These are phyloP conservation scores for Amanita pallidorosea DNA, from an alignment of 768 basidiomycete genomes.

Conservation along the genomic window DNA sequence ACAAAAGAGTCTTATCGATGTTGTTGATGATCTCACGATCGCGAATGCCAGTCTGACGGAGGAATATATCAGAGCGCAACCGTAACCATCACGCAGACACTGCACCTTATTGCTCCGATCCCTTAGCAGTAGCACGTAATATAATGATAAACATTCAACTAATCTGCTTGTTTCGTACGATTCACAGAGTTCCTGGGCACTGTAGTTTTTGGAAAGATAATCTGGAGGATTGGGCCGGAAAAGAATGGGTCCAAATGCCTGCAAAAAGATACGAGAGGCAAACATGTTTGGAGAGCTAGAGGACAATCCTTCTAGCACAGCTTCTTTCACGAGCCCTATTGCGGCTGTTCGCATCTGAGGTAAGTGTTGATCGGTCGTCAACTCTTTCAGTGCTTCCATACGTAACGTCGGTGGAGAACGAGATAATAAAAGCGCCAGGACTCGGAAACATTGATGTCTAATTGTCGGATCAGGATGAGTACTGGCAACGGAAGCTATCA, in stretches of 20 bases:
- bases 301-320: conserved; percentile 39
- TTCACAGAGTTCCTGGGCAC: conserved; percentile 36
- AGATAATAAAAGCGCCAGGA: conserved; percentile 43
- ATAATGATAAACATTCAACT: conserved; percentile 55
- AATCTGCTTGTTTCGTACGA: conserved; percentile 52
- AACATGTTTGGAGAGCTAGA: conserved; percentile 30
- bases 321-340: conserved; percentile 60
- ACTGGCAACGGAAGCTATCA: conserved; percentile 48
- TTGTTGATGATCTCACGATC: conserved; percentile 30
- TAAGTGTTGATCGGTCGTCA: conserved; percentile 36
- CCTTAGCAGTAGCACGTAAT: conserved; percentile 51
- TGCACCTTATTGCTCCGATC: conserved; percentile 47
- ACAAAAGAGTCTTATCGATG: conserved; percentile 33
- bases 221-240: conserved; percentile 48
- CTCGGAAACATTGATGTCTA: conserved; percentile 52
- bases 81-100: background rate
- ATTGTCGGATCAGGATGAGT: conserved; percentile 46
- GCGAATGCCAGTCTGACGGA: conserved; percentile 40
- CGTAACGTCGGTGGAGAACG: conserved; percentile 35
- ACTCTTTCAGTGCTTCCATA: conserved; percentile 43
- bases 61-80: background rate
- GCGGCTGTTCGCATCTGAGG: conserved; percentile 64
- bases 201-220: conserved; percentile 26
- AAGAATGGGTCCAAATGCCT: conserved; percentile 46
- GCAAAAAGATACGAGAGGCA: conserved; percentile 42